These are phyloP conservation scores for Diaporthe velutina DNA, from an alignment of 2,329 filamentous ascomycete genomes.

Conservation along the genomic window DNA sequence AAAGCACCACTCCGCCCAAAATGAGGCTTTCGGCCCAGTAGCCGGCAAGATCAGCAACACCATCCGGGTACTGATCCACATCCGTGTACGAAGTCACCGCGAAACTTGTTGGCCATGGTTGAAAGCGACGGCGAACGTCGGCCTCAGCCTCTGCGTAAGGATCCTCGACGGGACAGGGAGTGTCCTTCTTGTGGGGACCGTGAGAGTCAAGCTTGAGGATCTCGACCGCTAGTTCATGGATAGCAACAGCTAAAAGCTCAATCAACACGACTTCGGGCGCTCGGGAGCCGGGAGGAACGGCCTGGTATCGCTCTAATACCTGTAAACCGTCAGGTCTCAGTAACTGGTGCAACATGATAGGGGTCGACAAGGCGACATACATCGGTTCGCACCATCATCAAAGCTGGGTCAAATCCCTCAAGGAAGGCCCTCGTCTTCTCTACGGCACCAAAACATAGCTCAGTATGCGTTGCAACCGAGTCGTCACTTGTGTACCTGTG, in stretches of 20 bases:
- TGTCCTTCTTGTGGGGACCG: neutral
- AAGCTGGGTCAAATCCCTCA: neutral
- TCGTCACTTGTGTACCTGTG: neutral
- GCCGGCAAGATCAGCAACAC: conserved; percentile 46
- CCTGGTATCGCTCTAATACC: neutral
- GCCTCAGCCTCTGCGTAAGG: conserved; percentile 37
- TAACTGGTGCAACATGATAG: neutral
- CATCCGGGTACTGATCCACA: conserved; percentile 48
- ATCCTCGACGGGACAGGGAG: neutral
- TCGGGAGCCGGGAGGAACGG: neutral
- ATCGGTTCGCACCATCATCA: neutral
- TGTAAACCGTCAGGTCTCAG: neutral
- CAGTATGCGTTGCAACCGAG: neutral
- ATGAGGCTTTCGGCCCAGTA: conserved; percentile 48
- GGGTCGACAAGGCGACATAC: neutral
- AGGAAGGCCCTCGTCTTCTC: neutral
- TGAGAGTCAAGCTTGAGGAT: conserved; percentile 5
- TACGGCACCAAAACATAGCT: neutral
- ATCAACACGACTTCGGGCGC: neutral
- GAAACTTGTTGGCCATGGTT: conserved; percentile 43
- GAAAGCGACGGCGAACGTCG: neutral
- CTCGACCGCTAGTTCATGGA: neutral
- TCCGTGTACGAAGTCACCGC: conserved; percentile 44
- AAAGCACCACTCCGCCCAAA: conserved; percentile 45
- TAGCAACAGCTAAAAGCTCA: neutral